These are phyloP conservation scores for Apiotrichum gracile DNA, from an alignment of 1,284 basidiomycete genomes.

Conservation along the genomic window DNA sequence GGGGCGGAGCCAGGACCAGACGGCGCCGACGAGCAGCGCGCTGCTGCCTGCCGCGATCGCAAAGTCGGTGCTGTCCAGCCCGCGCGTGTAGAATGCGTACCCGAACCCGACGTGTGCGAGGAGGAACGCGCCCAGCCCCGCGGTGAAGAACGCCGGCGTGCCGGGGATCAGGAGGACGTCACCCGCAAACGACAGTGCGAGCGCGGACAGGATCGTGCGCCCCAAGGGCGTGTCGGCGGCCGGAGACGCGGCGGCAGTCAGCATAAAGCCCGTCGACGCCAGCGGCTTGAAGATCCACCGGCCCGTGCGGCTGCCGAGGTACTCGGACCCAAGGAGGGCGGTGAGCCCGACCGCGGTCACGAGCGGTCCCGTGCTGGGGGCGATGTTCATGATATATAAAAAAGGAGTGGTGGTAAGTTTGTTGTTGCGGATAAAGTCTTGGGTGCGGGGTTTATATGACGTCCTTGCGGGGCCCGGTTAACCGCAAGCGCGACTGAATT, in stretches of 20 bases:
- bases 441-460: no score
- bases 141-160: constrained; percentile 7
- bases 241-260: constrained; percentile 4
- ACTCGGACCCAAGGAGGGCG: constrained; percentile 8
- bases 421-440: no score
- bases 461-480: no score
- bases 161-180: constrained; percentile 13
- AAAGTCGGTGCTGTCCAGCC: neutral
- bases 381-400: neutral
- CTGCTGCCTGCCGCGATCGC: neutral
- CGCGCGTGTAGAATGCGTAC: constrained; percentile 5
- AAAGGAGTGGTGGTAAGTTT: neutral
- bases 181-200: constrained; percentile 6
- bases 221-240: neutral
- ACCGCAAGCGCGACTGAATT: no score
- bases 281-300: constrained; percentile 16
- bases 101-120: constrained; percentile 16
- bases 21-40: neutral
- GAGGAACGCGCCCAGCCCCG: constrained; percentile 15
- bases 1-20: constrained; percentile 14
- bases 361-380: constrained; percentile 2
- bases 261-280: constrained; percentile 11
- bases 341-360: constrained; percentile 10
- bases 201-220: constrained; percentile 4
- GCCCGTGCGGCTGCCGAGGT: neutral